These are phyloP conservation scores for Quercus suber DNA, from an alignment of 306 rosid genomes.

Conservation along the genomic window DNA sequence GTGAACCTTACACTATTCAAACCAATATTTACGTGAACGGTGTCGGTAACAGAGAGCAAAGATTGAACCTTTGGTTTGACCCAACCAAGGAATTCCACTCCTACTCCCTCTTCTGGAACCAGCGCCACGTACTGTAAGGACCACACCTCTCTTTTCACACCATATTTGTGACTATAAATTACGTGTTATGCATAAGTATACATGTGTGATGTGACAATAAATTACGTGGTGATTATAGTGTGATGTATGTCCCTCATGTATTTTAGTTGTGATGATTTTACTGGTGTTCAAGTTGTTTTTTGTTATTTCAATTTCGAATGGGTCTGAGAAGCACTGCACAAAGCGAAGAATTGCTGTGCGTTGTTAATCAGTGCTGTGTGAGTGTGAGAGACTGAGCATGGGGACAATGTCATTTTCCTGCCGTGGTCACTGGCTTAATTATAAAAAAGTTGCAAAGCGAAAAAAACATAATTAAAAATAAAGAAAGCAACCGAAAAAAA, in stretches of 20 bases:
- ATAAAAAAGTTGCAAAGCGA: background rate
- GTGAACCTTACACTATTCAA: conserved; percentile 88
- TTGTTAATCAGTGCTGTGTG: conserved; percentile 21
- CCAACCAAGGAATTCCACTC: conserved; percentile 78
- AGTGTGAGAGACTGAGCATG: conserved; percentile 23
- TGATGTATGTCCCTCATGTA: too few relatives aligned
- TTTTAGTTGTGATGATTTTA: background rate
- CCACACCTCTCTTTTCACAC: background rate
- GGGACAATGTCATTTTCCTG: too few relatives aligned
- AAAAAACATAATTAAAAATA: too few relatives aligned
- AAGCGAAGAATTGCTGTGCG: background rate
- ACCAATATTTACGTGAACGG: conserved; percentile 90
- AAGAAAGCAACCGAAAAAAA: conserved; percentile 11
- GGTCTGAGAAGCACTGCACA: conserved; percentile 17
- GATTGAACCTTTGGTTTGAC: conserved; percentile 90
- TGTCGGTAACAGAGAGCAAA: conserved; percentile 86
- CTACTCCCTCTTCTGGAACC: conserved; percentile 87
- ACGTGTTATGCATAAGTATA: too few relatives aligned
- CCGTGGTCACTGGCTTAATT: background rate
- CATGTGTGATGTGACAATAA: too few relatives aligned
- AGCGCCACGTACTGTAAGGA: conserved; percentile 87
- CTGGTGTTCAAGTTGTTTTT: background rate
- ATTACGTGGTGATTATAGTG: too few relatives aligned
- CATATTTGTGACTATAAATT: too few relatives aligned
- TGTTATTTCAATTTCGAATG: background rate